phyloP scores from a whole-genome alignment of 2,329 filamentous ascomycete genomes.

The Nemania sp. region DNA sequence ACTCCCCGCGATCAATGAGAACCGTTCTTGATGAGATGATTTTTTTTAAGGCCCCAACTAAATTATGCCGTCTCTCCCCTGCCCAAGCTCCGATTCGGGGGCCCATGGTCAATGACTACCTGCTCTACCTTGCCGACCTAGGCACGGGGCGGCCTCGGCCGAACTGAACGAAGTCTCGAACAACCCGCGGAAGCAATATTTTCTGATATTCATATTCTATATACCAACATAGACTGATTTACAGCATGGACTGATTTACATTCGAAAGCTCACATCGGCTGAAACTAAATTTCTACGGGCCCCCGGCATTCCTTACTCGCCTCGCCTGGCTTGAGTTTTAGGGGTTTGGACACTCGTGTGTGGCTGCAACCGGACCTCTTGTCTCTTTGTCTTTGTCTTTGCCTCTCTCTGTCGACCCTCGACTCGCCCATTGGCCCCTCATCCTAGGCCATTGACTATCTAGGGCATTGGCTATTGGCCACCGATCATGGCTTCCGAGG shows the following conservation, averaged over 20 bases:
- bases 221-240: not conserved
- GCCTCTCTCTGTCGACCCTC: not conserved
- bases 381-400: not conserved
- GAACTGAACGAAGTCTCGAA: too few relatives aligned
- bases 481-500: slow-evolving; percentile 26
- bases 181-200: slow-evolving; percentile 8
- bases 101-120: not conserved
- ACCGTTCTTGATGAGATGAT: not conserved
- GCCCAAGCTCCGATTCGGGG: slow-evolving; percentile 28
- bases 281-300: not conserved
- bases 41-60: slow-evolving; percentile 6
- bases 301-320: slow-evolving; percentile 9
- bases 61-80: slow-evolving; percentile 3
- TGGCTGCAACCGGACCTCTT: slow-evolving; percentile 1
- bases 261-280: not conserved
- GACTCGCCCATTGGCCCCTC: not conserved
- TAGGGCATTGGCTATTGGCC: not conserved
- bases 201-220: not conserved
- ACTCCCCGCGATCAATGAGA: slow-evolving; percentile 22
- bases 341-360: not conserved
- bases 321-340: not conserved
- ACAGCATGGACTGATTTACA: slow-evolving; percentile 1
- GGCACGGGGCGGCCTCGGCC: slow-evolving; percentile 22
- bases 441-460: not conserved
- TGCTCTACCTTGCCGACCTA: not conserved